Evolutionary conservation across 495 filamentous ascomycete species (phyloP).

Genomic region (Trichoderma orchidacearum): DNA sequence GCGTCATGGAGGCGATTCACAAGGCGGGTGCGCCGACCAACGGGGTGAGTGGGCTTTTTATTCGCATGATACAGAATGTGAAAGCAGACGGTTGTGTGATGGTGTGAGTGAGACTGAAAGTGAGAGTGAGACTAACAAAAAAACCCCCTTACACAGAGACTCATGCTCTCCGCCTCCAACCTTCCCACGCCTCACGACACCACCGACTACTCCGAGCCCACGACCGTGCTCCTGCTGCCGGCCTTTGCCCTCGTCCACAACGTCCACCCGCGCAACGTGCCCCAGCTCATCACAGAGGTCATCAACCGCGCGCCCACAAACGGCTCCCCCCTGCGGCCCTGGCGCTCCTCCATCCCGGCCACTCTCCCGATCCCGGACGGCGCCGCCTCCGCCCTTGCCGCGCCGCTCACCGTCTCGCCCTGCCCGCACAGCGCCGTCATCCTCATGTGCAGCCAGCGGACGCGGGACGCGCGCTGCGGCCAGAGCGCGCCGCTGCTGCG

Average conservation of each 20-base stretch:
- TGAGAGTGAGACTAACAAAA: neutral
- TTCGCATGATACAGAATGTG: neutral
- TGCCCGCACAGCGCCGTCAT: constrained; percentile 77
- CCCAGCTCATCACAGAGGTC: constrained; percentile 55
- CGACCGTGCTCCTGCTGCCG: constrained; percentile 75
- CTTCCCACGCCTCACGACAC: constrained; percentile 60
- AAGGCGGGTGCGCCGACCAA: constrained; percentile 48
- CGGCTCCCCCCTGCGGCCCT: constrained; percentile 46
- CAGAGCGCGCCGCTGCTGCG: constrained; percentile 79
- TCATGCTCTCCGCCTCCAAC: constrained; percentile 91
- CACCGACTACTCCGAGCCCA: constrained; percentile 47
- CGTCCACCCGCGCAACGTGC: constrained; percentile 63
- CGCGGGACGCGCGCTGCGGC: constrained; percentile 87
- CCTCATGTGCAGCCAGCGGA: constrained; percentile 85
- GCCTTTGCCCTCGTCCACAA: constrained; percentile 77
- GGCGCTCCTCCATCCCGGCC: neutral
- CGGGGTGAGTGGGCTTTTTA: constrained; percentile 43
- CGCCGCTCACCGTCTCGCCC: constrained; percentile 47
- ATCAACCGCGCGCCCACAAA: constrained; percentile 65
- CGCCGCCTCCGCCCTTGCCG: neutral
- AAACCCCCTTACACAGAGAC: constrained; percentile 32
- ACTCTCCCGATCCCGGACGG: constrained; percentile 1
- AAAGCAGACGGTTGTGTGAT: neutral
- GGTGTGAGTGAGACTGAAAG: neutral
- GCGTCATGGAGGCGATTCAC: constrained; percentile 85